A percentile compares a stretch with the other conserved stretches of the same genome.
phyloP scores from a whole-genome alignment of 305 asterid genomes.

The Stenogyne calaminthoides region DNA sequence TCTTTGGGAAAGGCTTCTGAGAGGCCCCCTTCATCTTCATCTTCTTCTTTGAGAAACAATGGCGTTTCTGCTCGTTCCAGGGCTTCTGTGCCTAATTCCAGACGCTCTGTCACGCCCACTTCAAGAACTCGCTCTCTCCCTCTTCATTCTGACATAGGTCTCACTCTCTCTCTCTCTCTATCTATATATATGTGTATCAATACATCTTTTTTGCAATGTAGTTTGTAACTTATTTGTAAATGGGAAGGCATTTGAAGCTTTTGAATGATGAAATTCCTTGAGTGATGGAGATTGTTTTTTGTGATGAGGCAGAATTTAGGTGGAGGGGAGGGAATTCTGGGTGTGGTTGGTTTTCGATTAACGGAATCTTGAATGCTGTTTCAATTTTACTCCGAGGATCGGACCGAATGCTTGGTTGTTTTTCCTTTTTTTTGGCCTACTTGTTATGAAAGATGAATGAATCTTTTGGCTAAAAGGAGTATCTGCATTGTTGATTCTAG shows the following conservation, averaged over 20 bases:
- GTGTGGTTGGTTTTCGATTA: no score
- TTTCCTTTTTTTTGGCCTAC: neutral
- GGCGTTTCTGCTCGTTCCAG: conserved; percentile 40
- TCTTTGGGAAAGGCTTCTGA: conserved; percentile 40
- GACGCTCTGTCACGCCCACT: conserved; percentile 82
- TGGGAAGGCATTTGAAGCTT: neutral
- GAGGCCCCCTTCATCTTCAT: conserved; percentile 30
- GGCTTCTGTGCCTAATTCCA: no score
- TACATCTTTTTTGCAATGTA: neutral
- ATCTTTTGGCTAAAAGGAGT: neutral
- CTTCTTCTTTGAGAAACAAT: conserved; percentile 34
- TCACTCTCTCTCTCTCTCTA: conserved; percentile 32
- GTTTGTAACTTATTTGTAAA: neutral
- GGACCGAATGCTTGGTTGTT: neutral
- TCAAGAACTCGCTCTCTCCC: conserved; percentile 62
- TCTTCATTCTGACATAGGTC: conserved; percentile 60
- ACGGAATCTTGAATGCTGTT: conserved; percentile 20
- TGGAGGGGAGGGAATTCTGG: no score
- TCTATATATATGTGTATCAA: neutral
- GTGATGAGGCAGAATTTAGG: no score
- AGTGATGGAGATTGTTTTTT: no score
- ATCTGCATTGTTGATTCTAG: neutral
- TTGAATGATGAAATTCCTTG: neutral
- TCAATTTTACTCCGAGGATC: neutral
- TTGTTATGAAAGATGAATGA: conserved; percentile 3